Conservation (phyloP, 139 green algal species). For the Haematococcus lacustris region DNA sequence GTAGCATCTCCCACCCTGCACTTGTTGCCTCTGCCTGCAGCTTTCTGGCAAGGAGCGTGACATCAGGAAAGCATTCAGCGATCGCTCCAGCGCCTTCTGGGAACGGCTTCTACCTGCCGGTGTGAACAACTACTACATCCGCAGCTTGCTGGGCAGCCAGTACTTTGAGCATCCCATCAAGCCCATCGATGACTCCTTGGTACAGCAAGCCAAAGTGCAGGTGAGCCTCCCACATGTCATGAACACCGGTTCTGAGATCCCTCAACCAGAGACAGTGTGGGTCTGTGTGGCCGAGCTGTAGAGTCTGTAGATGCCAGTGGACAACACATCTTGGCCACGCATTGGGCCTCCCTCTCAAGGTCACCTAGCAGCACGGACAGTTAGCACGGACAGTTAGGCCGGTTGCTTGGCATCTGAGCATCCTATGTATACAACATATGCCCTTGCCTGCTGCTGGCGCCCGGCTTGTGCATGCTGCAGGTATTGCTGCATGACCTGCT, state of each 20-base stretch:
- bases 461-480: slow-evolving; percentile 2
- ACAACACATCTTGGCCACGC: neutral
- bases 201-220: neutral
- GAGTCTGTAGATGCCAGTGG: neutral
- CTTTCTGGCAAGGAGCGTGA: no score
- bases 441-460: neutral
- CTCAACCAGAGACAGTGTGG: neutral
- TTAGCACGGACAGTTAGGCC: neutral
- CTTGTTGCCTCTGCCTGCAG: no score
- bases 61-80: slow-evolving; percentile 14
- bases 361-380: no score
- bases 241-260: no score
- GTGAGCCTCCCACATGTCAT: no score
- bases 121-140: slow-evolving; percentile 42
- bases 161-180: slow-evolving; percentile 23
- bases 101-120: slow-evolving; percentile 27
- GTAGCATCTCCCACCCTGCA: no score
- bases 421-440: neutral
- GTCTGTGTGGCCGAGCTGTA: neutral
- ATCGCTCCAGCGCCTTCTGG: slow-evolving; percentile 28
- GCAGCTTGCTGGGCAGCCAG: slow-evolving; percentile 19
- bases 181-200: neutral
- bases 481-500: slow-evolving; percentile 32
- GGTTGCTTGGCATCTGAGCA: neutral
- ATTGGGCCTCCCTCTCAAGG: neutral